Conservation (phyloP, 768 basidiomycete genomes). For the Rhodotorula taiwanensis region DNA sequence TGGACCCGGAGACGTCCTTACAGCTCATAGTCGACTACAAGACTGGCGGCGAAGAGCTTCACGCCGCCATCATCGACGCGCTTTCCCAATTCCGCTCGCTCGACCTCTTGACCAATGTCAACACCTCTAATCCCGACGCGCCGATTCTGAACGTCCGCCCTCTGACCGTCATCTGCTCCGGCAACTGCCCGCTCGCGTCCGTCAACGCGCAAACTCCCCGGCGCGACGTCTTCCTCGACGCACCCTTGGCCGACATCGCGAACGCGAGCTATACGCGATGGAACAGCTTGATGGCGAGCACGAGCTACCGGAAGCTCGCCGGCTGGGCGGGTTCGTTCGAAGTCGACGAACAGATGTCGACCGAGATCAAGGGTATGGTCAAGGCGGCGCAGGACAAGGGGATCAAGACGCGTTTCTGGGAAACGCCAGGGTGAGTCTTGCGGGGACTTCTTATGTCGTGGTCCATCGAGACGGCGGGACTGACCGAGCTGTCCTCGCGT, state of each 20-base stretch:
- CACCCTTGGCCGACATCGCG: conserved; percentile 13
- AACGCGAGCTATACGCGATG: not conserved
- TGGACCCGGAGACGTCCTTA: conserved; percentile 1
- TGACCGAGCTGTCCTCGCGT: not conserved
- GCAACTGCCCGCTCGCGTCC: conserved; percentile 11
- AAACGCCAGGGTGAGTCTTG: conserved; percentile 17
- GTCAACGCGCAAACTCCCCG: conserved; percentile 3
- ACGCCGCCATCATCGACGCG: conserved; percentile 10
- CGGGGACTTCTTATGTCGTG: not conserved
- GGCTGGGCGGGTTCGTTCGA: not conserved
- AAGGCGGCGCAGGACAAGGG: conserved; percentile 14
- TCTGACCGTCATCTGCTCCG: conserved; percentile 10
- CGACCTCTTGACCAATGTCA: conserved; percentile 6
- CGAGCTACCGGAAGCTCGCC: not conserved
- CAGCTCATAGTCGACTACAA: conserved; percentile 30
- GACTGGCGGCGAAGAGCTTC: not conserved
- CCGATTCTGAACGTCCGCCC: not conserved
- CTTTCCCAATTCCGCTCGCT: conserved; percentile 10
- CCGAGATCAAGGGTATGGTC: not conserved
- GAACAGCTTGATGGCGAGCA: conserved; percentile 5
- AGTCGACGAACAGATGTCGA: not conserved
- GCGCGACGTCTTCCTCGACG: conserved; percentile 26
- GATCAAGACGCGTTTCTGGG: conserved; percentile 24
- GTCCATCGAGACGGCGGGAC: not conserved
- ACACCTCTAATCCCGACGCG: not conserved